Evolutionary conservation across 257 asterid species (phyloP), one percentile per base, ranked within the genome.

Genomic region (Voacanga thouarsii): DNA sequence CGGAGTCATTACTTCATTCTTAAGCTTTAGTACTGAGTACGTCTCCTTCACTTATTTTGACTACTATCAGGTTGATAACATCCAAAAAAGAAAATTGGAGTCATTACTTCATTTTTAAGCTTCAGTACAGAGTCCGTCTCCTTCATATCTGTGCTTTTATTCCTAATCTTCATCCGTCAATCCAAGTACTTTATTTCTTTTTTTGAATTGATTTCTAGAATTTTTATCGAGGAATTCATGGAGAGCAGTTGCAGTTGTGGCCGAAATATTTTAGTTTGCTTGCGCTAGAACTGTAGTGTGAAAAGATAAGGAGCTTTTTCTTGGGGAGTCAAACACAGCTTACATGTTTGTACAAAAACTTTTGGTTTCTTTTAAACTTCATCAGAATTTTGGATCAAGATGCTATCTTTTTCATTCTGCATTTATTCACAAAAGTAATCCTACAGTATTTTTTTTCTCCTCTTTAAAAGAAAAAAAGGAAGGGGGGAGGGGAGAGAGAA

Each of bases 241-340:
- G 99, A 71, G 99, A 49, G 89, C 96, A 3, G 95, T 92, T 78
- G 97, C 86, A 11, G 84, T 93, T 74, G 91, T 91, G 33, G 89
- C 95, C 10, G 90, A 87, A 80, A 79, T 89, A 78, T 89, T 94
- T n/a, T n/a, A n/a, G 74, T 88, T 55, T 75, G 97, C 94, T 81
- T 94, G 97, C 72, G 96, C 96, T 83, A 85, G 94, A 84, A 92
- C 99, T 56, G 88, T 92, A 12, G 92, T 91, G 45, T 96, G 92
- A 78, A 76, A 91, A 45, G 96, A 91, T 74, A 89, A 85, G 74
- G 87, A 88, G 39, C 79, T 95, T 71, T 92, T 92, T 86, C 98
- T 95, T 19, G 97, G 98, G 79, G 99, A 93, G 84, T 86, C 90
- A 71, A 83, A 91, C 84, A 82, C 91, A 51, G 85, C 91, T 51